phyloP scores from a whole-genome alignment of 1,139 yeast species.

The Suhomyces terraborum region DNA sequence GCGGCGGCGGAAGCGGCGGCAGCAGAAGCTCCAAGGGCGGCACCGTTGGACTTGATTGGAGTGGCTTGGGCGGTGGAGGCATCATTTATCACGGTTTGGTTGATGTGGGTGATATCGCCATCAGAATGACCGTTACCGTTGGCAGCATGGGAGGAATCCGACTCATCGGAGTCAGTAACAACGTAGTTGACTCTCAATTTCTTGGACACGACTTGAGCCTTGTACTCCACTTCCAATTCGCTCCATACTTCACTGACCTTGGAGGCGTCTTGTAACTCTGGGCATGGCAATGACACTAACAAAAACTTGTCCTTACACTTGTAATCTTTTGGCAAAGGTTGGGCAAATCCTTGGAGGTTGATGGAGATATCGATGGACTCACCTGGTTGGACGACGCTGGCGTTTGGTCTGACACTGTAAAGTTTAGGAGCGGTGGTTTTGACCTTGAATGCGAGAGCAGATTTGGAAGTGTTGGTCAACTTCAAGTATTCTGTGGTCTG shows the following conservation, averaged over 20 bases:
- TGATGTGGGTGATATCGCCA: slow-evolving; percentile 16
- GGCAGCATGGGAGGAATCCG: slow-evolving; percentile 16
- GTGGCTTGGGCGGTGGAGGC: slow-evolving; percentile 21
- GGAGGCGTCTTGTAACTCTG: slow-evolving; percentile 54
- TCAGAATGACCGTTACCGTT: slow-evolving; percentile 16
- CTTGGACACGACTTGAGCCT: slow-evolving; percentile 62
- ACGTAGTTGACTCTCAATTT: slow-evolving; percentile 78
- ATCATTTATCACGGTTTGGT: slow-evolving; percentile 18
- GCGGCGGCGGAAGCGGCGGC: slow-evolving; percentile 14
- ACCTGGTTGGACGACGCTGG: slow-evolving; percentile 78
- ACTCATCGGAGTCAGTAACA: slow-evolving; percentile 30
- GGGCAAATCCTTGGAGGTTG: slow-evolving; percentile 79
- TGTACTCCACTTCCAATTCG: slow-evolving; percentile 62
- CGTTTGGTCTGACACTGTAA: slow-evolving; percentile 95
- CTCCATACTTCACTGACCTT: slow-evolving; percentile 74
- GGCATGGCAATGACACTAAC: slow-evolving; percentile 81
- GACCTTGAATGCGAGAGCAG: slow-evolving; percentile 85
- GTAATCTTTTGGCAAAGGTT: slow-evolving; percentile 70
- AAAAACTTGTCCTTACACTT: slow-evolving; percentile 91
- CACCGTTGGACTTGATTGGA: slow-evolving; percentile 16
- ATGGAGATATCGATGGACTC: slow-evolving; percentile 72
- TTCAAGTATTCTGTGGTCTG: slow-evolving; percentile 70
- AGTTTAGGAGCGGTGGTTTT: slow-evolving; percentile 97
- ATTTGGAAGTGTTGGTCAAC: slow-evolving; percentile 63
- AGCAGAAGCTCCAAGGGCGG: slow-evolving; percentile 5